Evolutionary conservation across 345 rosid species (phyloP).

Genomic region (Eucalyptus pauciflora): DNA sequence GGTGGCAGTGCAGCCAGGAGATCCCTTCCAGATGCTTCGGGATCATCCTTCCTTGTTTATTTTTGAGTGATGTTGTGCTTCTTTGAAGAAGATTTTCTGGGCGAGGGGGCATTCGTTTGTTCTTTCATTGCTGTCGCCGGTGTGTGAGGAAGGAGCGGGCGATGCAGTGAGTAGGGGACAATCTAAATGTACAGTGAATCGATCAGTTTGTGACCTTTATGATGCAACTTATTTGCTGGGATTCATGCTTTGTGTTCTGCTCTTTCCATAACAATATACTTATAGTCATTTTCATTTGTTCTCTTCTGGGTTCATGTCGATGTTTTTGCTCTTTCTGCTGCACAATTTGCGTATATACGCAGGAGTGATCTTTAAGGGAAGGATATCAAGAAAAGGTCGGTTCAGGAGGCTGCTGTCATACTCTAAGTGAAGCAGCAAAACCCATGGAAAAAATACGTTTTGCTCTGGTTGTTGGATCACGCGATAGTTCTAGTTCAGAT

Average conservation of each 20-base stretch:
- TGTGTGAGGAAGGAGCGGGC: not conserved
- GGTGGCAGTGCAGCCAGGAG: not conserved
- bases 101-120: not conserved
- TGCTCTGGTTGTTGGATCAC: not conserved
- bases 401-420: not conserved
- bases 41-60: conserved; percentile 4
- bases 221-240: not conserved
- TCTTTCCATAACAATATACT: not conserved
- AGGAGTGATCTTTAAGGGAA: not conserved
- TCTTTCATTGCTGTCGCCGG: not conserved
- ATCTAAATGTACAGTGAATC: not conserved
- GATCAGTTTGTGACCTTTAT: not conserved
- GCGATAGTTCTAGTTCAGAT: not conserved
- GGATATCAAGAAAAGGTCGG: not conserved
- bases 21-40: not conserved
- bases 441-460: not conserved
- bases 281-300: not conserved
- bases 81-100: not conserved
- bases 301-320: not conserved
- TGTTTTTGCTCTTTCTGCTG: not conserved
- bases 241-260: not conserved
- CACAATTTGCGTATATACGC: not conserved
- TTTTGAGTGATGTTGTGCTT: not conserved
- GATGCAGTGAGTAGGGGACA: not conserved
- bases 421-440: not conserved